Base-by-base conservation (phyloP, 352 stramenopile genomes). In the Pythium aphanidermatum region DNA sequence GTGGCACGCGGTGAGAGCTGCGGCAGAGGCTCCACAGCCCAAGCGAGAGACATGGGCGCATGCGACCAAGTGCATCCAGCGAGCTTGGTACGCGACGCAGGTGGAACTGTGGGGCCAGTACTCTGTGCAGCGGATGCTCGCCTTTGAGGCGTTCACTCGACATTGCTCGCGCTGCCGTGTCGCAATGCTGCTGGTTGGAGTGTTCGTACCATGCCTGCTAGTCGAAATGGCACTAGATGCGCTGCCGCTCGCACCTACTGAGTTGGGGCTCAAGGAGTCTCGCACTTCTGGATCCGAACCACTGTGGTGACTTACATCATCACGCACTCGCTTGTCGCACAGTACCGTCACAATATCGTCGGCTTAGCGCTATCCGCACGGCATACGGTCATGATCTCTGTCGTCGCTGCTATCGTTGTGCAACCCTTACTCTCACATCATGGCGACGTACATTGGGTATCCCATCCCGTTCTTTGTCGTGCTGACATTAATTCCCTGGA, bases 261-360 rank as follows among this genome's bases (percentile, higher is more conserved):
- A 41, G 13, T 9, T 36, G 4, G 33, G 32, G 1, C 44, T 51
- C 24, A 19, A 14, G 4, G 16, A 26, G 7, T 43, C 32, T 2
- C 25, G n/a, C 20, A 42, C 33, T 51, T 51, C 23, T 51, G 44
- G 44, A 51, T 51, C n/a, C 44, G 42, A 1, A 50, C 42, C n/a
- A 50, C 42, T 2, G 4, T 40, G 8, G 34, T 39, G 29, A 41
- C 29, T 5, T 40, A 40, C 29, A 32, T 40, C 17, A 12, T 50
- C 21, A 50, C 42, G 2, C 42, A 40, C n/a, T 29, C 42, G 13
- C 31, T 50, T 19, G 20, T 50, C 10, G 31, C 31, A 3, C 42
- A 50, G 21, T 29, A 24, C 13, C 29, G 23, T 5, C 42, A 50
- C 16, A 40, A 50, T 17, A 16, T 50, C 2, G 20, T 31, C 2